Evolutionary conservation across 2,329 filamentous ascomycete genomes (phyloP), one percentile per base, ranked within the genome.

Genomic region (Trichoderma lentiforme): DNA sequence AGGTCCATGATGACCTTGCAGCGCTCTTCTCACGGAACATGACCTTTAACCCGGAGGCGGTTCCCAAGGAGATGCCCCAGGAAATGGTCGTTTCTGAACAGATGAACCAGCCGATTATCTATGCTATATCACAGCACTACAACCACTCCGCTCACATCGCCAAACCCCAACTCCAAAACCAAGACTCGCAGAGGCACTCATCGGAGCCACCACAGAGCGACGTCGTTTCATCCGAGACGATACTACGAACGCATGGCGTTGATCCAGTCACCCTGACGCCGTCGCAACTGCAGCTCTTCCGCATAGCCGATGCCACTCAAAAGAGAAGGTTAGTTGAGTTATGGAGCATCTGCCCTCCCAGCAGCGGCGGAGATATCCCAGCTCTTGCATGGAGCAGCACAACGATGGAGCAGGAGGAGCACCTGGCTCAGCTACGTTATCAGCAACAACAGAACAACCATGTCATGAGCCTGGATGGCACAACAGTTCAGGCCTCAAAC

Each of bases 91-190:
- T 56, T 14, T 80, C 79, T 73, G 73, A 76, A 56, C 77, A 79
- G 36, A 74, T 58, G 47, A 28, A 77, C 58, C 81, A 82, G 71
- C 84, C 82, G 62, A 91, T 93, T 74, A 85, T 88, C 74, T 97
- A 96, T 83, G 90, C 87, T 72, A 89, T 93, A 76, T 92, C 93
- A 11, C 91, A 93, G 78, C 94, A 97, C 81, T 97, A 97, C 81
- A 91, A 92, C 74, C 93, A 95, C 79, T 94, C 93, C 9, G 85
- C 91, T 58, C 93, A 97, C 79, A 79, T 77, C 34, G 73, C 75
- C 24, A 84, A 85, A 69, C 80, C 82, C 24, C 73, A 79, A 60
- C 77, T 74, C 73, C 78, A 74, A 73, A 77, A 78, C 60, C 71
- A 75, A 26, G 81, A 84, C 32, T 77, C 80, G 2, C 82, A 82